phyloP scores from a whole-genome alignment of 495 filamentous ascomycete species.

The Parachaetomium inaequale region DNA sequence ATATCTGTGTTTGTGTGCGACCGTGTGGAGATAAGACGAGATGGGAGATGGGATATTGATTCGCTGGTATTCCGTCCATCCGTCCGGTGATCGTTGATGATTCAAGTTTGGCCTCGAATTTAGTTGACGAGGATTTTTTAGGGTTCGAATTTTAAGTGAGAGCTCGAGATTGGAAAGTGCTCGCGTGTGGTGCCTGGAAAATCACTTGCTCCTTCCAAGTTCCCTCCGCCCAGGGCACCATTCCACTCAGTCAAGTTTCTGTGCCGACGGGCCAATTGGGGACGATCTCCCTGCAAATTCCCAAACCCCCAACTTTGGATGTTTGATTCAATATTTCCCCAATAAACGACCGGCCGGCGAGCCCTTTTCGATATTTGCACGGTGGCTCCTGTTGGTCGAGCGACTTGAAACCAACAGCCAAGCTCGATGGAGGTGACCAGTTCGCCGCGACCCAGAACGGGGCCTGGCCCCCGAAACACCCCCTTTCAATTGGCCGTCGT shows the following conservation, averaged over 20 bases:
- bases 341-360: neutral
- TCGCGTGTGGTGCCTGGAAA: neutral
- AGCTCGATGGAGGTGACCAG: constrained; percentile 4
- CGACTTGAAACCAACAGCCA: constrained; percentile 5
- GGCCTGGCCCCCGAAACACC: constrained; percentile 13
- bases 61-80: neutral
- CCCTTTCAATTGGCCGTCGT: constrained; percentile 18
- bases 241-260: too few relatives aligned
- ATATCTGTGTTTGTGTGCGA: neutral
- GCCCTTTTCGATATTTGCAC: neutral
- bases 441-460: neutral
- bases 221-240: too few relatives aligned
- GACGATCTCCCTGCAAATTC: neutral
- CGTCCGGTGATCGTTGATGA: neutral
- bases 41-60: neutral
- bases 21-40: neutral
- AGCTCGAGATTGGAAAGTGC: neutral
- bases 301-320: neutral
- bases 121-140: too few relatives aligned
- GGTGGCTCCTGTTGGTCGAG: neutral
- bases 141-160: neutral
- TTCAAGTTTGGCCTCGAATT: neutral
- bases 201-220: too few relatives aligned
- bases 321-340: too few relatives aligned
- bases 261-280: too few relatives aligned